A percentile compares a stretch with the other conserved stretches of the same genome.
These are phyloP conservation scores for Balansia obtecta DNA, from an alignment of 2,329 filamentous ascomycete genomes.

Conservation along the genomic window DNA sequence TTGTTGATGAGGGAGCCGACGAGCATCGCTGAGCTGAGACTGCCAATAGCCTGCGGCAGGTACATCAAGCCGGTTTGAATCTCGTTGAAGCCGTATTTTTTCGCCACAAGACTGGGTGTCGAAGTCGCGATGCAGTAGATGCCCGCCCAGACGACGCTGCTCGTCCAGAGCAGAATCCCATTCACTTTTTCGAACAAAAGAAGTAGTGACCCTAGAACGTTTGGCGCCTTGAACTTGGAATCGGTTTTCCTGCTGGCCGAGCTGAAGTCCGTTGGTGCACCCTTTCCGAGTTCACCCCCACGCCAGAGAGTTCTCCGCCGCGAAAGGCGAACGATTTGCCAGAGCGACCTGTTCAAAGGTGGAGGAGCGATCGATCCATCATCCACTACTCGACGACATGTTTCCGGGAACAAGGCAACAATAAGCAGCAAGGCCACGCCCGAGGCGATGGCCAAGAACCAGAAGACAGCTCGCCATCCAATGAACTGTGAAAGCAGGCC, in stretches of 20 bases:
- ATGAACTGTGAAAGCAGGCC: slow-evolving; percentile 43
- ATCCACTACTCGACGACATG: slow-evolving; percentile 34
- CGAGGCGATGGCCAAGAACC: slow-evolving; percentile 41
- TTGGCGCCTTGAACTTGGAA: slow-evolving; percentile 26
- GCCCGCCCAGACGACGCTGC: slow-evolving; percentile 33
- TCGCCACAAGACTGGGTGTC: slow-evolving; percentile 29
- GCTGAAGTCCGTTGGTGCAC: slow-evolving; percentile 6
- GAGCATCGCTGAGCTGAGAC: slow-evolving; percentile 30
- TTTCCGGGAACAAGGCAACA: slow-evolving; percentile 40
- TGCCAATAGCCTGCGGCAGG: slow-evolving; percentile 36
- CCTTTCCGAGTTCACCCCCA: not conserved
- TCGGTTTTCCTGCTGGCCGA: slow-evolving; percentile 9
- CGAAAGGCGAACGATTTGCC: slow-evolving; percentile 16
- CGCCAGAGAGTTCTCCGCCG: slow-evolving; percentile 1
- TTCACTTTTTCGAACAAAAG: slow-evolving; percentile 30
- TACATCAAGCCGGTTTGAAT: slow-evolving; percentile 41
- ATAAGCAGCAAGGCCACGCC: slow-evolving; percentile 29
- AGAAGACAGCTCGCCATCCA: slow-evolving; percentile 50
- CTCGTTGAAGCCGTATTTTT: slow-evolving; percentile 48
- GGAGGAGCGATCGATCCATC: slow-evolving; percentile 37
- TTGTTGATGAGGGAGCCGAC: slow-evolving; percentile 48
- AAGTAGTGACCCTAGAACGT: slow-evolving; percentile 26
- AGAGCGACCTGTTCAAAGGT: slow-evolving; percentile 21
- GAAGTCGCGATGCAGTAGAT: slow-evolving; percentile 36
- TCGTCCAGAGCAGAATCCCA: slow-evolving; percentile 31